Evolutionary conservation across 1,284 basidiomycete species (phyloP).

Genomic region (Cutaneotrichosporon curvatum): DNA sequence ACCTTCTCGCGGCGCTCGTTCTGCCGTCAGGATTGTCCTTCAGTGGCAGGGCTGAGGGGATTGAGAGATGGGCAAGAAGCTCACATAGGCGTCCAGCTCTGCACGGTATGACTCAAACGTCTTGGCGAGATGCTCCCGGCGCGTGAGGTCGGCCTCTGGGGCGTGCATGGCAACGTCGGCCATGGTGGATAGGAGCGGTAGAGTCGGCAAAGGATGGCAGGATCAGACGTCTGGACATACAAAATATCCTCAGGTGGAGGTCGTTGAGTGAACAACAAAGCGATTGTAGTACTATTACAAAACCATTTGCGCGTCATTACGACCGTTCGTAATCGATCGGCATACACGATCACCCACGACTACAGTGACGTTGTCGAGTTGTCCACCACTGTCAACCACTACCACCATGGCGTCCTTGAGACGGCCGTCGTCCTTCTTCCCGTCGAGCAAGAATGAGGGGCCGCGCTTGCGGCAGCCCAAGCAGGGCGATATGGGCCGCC

Average conservation of each 20-base stretch:
- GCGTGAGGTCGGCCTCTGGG: constrained; percentile 11
- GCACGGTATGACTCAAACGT: constrained; percentile 40
- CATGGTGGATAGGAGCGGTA: constrained; percentile 9
- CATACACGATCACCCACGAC: too few relatives aligned
- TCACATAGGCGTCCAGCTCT: constrained; percentile 40
- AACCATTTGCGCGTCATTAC: not conserved
- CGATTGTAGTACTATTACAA: not conserved
- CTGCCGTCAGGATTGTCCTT: constrained; percentile 16
- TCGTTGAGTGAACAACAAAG: not conserved
- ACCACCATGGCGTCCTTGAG: constrained; percentile 32
- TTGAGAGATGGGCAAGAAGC: constrained; percentile 6
- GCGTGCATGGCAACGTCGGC: constrained; percentile 21
- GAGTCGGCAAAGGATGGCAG: not conserved
- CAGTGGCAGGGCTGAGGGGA: too few relatives aligned
- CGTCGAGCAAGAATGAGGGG: constrained; percentile 1
- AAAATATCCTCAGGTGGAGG: constrained; percentile 2
- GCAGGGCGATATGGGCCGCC: constrained; percentile 1
- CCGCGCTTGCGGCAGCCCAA: constrained; percentile 17
- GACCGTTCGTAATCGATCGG: not conserved
- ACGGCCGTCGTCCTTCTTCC: constrained; percentile 16
- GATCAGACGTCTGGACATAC: not conserved
- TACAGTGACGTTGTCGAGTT: constrained; percentile 1
- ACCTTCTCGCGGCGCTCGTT: constrained; percentile 45
- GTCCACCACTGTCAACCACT: not conserved
- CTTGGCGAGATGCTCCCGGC: constrained; percentile 31